Evolutionary conservation across 805 yeast species (phyloP), one percentile per base, ranked within the genome.

Genomic region (Candida orba): DNA sequence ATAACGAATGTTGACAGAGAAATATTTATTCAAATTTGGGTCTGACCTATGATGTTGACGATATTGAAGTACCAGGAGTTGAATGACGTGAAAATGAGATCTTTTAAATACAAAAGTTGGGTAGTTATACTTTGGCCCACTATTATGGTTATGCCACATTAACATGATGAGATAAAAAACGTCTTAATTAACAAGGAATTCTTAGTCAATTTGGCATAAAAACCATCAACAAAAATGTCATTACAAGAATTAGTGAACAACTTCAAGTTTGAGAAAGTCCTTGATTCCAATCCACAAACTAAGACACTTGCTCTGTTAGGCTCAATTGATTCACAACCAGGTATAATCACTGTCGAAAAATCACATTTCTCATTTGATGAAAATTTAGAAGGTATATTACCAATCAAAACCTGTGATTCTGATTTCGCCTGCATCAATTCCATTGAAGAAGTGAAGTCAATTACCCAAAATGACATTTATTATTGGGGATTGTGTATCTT

Each of bases 381-480:
- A 33, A 29, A 47, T 17, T 44, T 46, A 18, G 41, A 33, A 4
- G 58, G 63, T 42, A 48, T 59, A 12, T 54, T 56, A 43, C 46
- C 46, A 8, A 36, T 37, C 15, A 39, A 33, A 34, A 40, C 40
- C 3, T 43, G 46, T 32, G 42, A 43, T 22, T 43, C 46, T 4
- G 46, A 43, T 15, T 39, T 39, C 15, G 46, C 46, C 3, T 43
- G 46, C 13, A 39, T 43, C 42, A 43, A 43, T 29, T 57, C 57
- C 2, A 51, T 65, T 22, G 50, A 61, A n/a, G 49, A 50, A 9
- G 34, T 65, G 22, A 48, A 51, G 18, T 57, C 62, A 23, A 69
- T 81, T 17, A 81, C 85, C n/a, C 60, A 66, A 14, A 93, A 91
- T 60, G 97, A 88, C 53, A 79, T 90, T 1, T 91, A 91, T 57